These are phyloP conservation scores for Saccharomycopsis synnaedendra DNA, from an alignment of 805 yeast species.

Conservation along the genomic window DNA sequence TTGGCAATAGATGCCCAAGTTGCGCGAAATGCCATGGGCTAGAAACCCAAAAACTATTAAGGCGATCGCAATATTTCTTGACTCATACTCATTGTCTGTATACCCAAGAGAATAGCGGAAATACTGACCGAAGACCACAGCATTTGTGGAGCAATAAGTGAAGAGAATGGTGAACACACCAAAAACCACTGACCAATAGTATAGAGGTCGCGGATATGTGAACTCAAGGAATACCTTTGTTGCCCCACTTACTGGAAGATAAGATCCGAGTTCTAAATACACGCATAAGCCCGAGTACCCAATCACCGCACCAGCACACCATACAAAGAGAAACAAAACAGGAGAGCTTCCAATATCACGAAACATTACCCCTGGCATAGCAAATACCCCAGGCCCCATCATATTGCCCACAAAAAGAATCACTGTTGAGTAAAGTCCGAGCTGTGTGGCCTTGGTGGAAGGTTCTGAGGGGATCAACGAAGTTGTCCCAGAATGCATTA, in stretches of 20 bases:
- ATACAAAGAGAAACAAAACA: conserved; percentile 42
- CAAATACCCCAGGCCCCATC: conserved; percentile 69
- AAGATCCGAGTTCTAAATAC: conserved; percentile 58
- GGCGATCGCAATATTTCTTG: too few relatives aligned
- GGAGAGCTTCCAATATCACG: conserved; percentile 59
- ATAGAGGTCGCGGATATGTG: conserved; percentile 47
- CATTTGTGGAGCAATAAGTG: conserved; percentile 43
- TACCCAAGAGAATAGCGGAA: too few relatives aligned
- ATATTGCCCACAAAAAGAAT: conserved; percentile 56
- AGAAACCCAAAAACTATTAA: too few relatives aligned
- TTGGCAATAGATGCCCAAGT: conserved; percentile 47
- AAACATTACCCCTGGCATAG: conserved; percentile 56
- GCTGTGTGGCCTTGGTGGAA: conserved; percentile 48
- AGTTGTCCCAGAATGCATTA: conserved; percentile 1
- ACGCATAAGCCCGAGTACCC: conserved; percentile 59
- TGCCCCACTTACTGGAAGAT: conserved; percentile 66
- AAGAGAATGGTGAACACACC: conserved; percentile 38
- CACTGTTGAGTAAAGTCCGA: conserved; percentile 57
- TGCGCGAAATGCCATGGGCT: conserved; percentile 18
- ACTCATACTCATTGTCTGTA: too few relatives aligned
- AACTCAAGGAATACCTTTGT: conserved; percentile 61
- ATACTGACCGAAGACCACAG: conserved; percentile 40
- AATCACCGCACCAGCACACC: conserved; percentile 49
- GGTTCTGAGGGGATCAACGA: conserved; percentile 33
- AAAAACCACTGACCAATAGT: conserved; percentile 41